Evolutionary conservation across 495 filamentous ascomycete species (phyloP), one percentile per base, ranked within the genome.

Genomic region (Trichoderma asperelloides): DNA sequence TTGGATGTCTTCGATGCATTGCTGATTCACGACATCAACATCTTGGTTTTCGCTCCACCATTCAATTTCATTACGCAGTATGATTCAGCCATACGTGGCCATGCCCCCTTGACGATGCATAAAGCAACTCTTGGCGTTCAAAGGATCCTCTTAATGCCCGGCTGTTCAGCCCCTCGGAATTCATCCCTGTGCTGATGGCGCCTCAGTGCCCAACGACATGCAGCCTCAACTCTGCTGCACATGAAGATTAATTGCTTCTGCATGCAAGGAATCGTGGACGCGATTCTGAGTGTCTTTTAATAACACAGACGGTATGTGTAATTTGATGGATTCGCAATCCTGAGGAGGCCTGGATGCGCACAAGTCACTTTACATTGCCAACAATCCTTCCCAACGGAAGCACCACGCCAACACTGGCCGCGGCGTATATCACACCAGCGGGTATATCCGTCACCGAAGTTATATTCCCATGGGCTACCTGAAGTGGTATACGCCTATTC

Each of bases 61-160:
- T 13, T 11, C 2, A 11, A 2, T 11, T 13, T 23, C 23, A 21
- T 13, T 60, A 15, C n/a, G 23, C 23, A 23, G 12, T 11, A 60
- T 51, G 27, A 13, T n/a, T 70, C 67, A 71, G 4, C 43, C 18
- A 41, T 45, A 45, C 45, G 45, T 23, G 30, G 51, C 65, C 40
- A 30, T 67, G 40, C 55, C 60, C 30, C 30, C 64, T 40, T 64
- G 62, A 63, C 16, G 47, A 57, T 40, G 65, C 47, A 66, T 45
- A 62, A 41, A 67, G 8, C 49, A 25, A 23, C 7, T n/a, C 27
- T 18, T 30, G 27, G 55, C 25, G 15, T 28, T 28, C 27, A 60
- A 11, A 28, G 8, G 55, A 60, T 60, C 27, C 55, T 37, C 2
- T 60, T 60, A 23, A 15, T 60, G 55, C 16, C 55, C 16, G 11